Evolutionary conservation across 495 filamentous ascomycete species (phyloP), one percentile per base, ranked within the genome.

Genomic region (Letharia columbiana): DNA sequence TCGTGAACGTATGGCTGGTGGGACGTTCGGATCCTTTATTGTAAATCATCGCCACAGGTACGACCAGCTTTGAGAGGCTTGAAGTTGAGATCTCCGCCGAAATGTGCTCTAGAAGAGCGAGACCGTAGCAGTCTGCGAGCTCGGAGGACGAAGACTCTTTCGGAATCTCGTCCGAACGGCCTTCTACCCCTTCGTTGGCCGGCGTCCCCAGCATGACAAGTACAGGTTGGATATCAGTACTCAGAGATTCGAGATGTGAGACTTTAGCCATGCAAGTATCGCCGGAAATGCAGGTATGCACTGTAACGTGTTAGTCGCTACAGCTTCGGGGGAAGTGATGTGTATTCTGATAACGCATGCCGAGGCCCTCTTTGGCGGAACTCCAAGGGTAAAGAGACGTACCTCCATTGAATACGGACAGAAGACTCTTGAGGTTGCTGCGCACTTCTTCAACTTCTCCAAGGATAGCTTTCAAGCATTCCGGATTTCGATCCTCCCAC

Each of bases 221-320:
- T 4, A 88, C 89, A 52, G 91, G 91, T 67, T 82, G 86, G 59
- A 84, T 83, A 52, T 87, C 84, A 61, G 77, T 79, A 68, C 81
- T 80, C n/a, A 81, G 80, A 23, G 77, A 75, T 69, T 89, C 87
- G 50, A 92, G 76, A 67, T 88, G 84, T 62, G 84, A 80, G 44
- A 91, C 78, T 73, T 86, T 86, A 9, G 81, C 81, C 71, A 91
- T 80, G 72, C 91, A 91, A 60, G 89, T 86, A 63, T 82, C 77
- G 60, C 87, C 88, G 60, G 83, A 86, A 60, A 83, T 82, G 74
- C 89, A 93, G 59, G 90, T 77, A 70, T 90, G 86, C 54, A 94
- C 90, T 93, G 70, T 47, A 62, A 35, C 33, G 40, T 39, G 42
- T 70, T 59, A 73, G 67, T 58, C 42, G 40, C 23, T 45, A 60